phyloP scores from a whole-genome alignment of 1,139 yeast genomes.

The Zygosaccharomyces sapae region DNA sequence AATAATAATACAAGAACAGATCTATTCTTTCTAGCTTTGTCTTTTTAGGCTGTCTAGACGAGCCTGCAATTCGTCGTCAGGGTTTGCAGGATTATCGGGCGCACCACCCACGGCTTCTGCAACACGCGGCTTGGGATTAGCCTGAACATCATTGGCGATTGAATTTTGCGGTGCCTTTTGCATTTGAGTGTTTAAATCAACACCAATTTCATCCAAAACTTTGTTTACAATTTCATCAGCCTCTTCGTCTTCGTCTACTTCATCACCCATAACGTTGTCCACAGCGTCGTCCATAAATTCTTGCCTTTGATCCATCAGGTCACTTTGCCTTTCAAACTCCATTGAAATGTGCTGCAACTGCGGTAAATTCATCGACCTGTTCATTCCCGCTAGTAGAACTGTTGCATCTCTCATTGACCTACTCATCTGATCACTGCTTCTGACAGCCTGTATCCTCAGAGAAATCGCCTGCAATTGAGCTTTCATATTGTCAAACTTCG shows the following conservation, averaged over 20 bases:
- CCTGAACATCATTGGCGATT: conserved; percentile 35
- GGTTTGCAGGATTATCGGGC: conserved; percentile 40
- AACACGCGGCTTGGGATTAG: conserved; percentile 38
- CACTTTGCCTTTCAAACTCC: conserved; percentile 93
- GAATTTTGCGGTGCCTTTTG: conserved; percentile 63
- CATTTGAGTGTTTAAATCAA: conserved; percentile 66
- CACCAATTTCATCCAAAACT: conserved; percentile 94
- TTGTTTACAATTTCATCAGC: conserved; percentile 88
- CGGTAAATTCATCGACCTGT: conserved; percentile 83
- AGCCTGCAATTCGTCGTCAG: conserved; percentile 85
- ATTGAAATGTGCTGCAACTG: conserved; percentile 84
- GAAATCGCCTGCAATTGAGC: conserved; percentile 94
- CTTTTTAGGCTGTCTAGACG: conserved; percentile 79
- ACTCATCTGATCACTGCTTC: conserved; percentile 95
- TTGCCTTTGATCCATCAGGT: conserved; percentile 96
- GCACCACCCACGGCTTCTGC: conserved; percentile 50
- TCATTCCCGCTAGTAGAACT: conserved; percentile 76
- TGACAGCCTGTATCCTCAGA: conserved; percentile 81
- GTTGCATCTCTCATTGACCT: conserved; percentile 96
- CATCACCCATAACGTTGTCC: conserved; percentile 90
- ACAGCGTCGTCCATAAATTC: conserved; percentile 98
- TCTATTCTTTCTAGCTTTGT: conserved; percentile 18
- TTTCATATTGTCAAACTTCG: conserved; percentile 89
- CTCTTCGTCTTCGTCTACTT: conserved; percentile 73
- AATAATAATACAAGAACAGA: conserved; percentile 3